A percentile compares a stretch with the other conserved stretches of the same genome.
Conservation (phyloP, 306 rosid genomes). For the Luffa acutangula region DNA sequence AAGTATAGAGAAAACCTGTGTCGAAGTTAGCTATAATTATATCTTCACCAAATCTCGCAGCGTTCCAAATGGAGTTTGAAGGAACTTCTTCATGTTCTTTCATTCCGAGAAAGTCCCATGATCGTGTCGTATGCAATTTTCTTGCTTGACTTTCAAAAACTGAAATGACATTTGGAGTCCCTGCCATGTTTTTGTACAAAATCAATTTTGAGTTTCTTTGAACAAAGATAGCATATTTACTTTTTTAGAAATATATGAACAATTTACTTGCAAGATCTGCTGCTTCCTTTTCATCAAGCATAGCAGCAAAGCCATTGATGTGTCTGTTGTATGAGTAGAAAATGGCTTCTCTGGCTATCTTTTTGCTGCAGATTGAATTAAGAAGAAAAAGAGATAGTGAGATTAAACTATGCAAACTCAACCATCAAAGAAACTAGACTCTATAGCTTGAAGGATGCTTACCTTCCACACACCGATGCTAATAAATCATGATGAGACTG, state of each 20-base stretch:
- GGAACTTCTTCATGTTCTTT: background rate
- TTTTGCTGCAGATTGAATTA: background rate
- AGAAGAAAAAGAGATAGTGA: background rate
- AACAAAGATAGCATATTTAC: background rate
- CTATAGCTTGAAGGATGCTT: background rate
- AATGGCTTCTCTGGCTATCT: background rate
- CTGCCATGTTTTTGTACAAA: background rate
- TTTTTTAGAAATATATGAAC: background rate
- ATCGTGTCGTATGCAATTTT: background rate
- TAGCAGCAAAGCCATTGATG: constrained; percentile 5
- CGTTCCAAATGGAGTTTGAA: background rate
- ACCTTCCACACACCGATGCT: background rate
- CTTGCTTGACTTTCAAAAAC: background rate
- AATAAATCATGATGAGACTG: background rate
- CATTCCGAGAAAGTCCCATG: background rate
- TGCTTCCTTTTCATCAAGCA: background rate
- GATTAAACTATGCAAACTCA: background rate
- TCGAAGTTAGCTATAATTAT: background rate
- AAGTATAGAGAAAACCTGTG: background rate
- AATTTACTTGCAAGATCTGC: background rate
- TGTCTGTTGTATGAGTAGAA: background rate
- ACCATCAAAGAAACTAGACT: background rate
- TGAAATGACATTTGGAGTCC: background rate
- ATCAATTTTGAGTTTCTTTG: background rate
- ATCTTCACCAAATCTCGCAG: background rate